Conservation (phyloP, 208 protist genomes). For the Wallacemonas sp. region DNA sequence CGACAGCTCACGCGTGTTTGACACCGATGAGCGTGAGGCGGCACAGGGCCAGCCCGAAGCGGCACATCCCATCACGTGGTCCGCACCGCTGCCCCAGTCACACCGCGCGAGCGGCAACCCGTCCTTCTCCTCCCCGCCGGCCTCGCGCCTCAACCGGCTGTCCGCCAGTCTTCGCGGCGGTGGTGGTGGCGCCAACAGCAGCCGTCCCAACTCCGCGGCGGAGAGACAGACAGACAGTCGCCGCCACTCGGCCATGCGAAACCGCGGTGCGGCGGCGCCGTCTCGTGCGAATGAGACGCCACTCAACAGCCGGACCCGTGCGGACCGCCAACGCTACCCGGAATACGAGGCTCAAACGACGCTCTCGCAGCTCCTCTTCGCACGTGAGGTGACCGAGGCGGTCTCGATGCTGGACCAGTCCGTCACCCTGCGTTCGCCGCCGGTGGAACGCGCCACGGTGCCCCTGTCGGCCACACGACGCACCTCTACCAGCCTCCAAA, state of each 20-base stretch:
- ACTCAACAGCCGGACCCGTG: not conserved
- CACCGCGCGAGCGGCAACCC: not conserved
- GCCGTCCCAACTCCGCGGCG: no score
- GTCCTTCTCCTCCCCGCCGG: not conserved
- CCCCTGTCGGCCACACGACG: no score
- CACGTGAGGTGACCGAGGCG: constrained; percentile 3
- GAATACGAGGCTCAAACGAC: not conserved
- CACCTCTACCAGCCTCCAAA: no score
- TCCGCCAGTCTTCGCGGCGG: no score
- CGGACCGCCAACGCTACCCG: not conserved
- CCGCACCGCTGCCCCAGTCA: not conserved
- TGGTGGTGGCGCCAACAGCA: no score
- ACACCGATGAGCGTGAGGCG: no score
- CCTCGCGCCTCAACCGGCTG: not conserved
- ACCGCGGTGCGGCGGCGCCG: no score
- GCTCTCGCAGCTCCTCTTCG: constrained; percentile 2
- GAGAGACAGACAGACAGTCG: no score
- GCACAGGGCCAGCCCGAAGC: not conserved
- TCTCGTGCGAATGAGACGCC: not conserved
- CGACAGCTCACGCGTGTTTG: no score
- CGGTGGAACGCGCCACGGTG: no score
- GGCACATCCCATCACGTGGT: not conserved
- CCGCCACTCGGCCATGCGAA: no score
- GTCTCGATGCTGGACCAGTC: not conserved
- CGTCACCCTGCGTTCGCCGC: not conserved